Evolutionary conservation across 164 flowering plant genomes (phyloP), one percentile per base, ranked within the genome.

Genomic region (Akebia trifoliata): DNA sequence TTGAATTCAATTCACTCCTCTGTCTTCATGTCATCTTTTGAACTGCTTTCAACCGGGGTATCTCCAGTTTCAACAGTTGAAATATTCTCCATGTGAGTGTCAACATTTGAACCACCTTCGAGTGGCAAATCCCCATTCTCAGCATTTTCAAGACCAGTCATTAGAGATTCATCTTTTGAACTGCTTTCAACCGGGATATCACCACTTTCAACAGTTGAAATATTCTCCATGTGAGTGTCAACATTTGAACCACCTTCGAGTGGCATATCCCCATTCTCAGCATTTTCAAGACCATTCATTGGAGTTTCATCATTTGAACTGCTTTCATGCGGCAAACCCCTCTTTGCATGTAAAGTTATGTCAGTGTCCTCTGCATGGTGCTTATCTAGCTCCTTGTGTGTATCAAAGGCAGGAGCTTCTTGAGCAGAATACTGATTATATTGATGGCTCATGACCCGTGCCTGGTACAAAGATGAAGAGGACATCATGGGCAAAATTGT

Each of bases 391-490:
- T 53, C 66, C 48, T 53, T 55, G 37, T 49, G 59, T 49, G 57
- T 50, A 56, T 32, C 59, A 36, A 20, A n/a, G 29, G 53, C 32
- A 49, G 57, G 57, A 29, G 50, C 54, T 38, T 48, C 44, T 40
- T 62, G 28, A 50, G 61, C 49, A 44, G 62, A 32, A 47, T 61
- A 32, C 40, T 69, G 69, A 47, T 63, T 43, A 40, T 0, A 57
- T 11, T 57, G 66, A 53, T 58, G 56, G 58, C 35, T 54, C 67
- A 63, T 59, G 8, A 55, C 6, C 32, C 67, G 61, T 58, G 66
- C 79, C 79, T 75, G 64, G 36, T 40, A 60, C 18, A 30, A 36
- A 32, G 18, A 15, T 4, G 65, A 48, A 18, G 15, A 28, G 44
- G 24, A 34, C 5, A 57, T 20, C 3, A 44, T n/a, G 48, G 21